Evolutionary conservation across 2,329 filamentous ascomycete genomes (phyloP), one percentile per base, ranked within the genome.

Genomic region (Xenoacremonium recifei): DNA sequence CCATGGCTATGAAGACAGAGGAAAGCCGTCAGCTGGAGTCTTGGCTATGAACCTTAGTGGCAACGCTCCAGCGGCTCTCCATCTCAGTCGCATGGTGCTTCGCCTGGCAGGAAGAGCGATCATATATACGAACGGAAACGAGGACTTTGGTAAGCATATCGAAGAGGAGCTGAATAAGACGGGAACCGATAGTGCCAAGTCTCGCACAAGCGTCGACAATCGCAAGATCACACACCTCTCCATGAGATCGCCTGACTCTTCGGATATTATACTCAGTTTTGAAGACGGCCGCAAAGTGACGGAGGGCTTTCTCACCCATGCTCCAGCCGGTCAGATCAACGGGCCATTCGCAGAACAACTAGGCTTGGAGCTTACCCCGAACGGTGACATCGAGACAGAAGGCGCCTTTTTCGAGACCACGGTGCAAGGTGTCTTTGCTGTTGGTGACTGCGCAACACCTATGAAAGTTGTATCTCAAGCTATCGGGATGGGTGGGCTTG

Each of bases 71-170:
- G 25, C 9, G 10, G 37, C 36, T 7, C 25, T 40, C 12, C 30
- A 44, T 16, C 18, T 35, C 6, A 20, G 31, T 16, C 40, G 35
- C 9, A 12, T 37, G 11, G 16, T 34, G 18, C 40, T 42, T 16
- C 18, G 33, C 18, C 33, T 37, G 19, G 16, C 40, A 13, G 15
- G 32, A 5, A 27, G 17, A 7, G 40, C 31, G 15, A 6, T 20
- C 29, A 39, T 43, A 16, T 43, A 27, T 23, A 43, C 40, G 7
- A 20, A 43, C 30, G n/a, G 19, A 3, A 29, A 37, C 34, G 10
- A 6, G 18, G 29, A 32, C 11, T 11, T 40, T 4, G 11, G 6
- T 4, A 11, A 33, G 9, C 16, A 32, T 4, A n/a, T 34, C 29
- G 4, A 4, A 12, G 3, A 4, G 3, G 15, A 42, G n/a, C 18